A percentile compares a stretch with the other conserved stretches of the same genome.
These are phyloP conservation scores for Diospyros kaki DNA, from an alignment of 148 eudicot genomes.

Conservation along the genomic window DNA sequence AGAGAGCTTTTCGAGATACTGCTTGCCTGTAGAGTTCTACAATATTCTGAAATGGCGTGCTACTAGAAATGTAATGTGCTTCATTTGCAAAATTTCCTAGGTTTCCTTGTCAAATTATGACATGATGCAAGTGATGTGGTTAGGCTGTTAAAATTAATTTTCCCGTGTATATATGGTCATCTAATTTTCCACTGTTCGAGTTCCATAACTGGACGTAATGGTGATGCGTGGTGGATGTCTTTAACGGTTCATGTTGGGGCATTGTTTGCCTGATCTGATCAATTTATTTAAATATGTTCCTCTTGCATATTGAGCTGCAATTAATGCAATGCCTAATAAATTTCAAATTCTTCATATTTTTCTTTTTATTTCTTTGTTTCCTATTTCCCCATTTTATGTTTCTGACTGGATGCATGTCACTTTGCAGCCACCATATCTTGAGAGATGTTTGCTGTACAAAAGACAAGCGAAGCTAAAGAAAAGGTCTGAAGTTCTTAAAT, in stretches of 20 bases:
- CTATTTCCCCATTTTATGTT: neutral
- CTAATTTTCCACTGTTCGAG: neutral
- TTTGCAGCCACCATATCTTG: slow-evolving; percentile 83
- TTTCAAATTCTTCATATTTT: too few species aligned
- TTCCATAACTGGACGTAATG: neutral
- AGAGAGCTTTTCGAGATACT: slow-evolving; percentile 73
- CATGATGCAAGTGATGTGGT: neutral
- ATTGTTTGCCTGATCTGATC: neutral
- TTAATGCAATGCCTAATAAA: neutral
- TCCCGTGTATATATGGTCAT: neutral
- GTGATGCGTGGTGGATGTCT: slow-evolving; percentile 2
- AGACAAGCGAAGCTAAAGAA: slow-evolving; percentile 58
- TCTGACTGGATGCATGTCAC: slow-evolving; percentile 27
- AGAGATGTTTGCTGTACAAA: slow-evolving; percentile 84
- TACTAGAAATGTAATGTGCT: slow-evolving; percentile 48
- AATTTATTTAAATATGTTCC: neutral
- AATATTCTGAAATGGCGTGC: slow-evolving; percentile 93
- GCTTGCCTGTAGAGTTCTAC: slow-evolving; percentile 96
- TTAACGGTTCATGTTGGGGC: neutral
- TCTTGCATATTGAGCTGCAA: neutral
- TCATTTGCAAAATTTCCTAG: neutral
- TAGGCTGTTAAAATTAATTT: neutral
- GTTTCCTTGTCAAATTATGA: neutral
- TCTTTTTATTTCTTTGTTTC: neutral
- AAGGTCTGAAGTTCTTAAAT: slow-evolving; percentile 37